phyloP scores from a whole-genome alignment of 345 rosid genomes.

The Melaleuca quinquenervia region DNA sequence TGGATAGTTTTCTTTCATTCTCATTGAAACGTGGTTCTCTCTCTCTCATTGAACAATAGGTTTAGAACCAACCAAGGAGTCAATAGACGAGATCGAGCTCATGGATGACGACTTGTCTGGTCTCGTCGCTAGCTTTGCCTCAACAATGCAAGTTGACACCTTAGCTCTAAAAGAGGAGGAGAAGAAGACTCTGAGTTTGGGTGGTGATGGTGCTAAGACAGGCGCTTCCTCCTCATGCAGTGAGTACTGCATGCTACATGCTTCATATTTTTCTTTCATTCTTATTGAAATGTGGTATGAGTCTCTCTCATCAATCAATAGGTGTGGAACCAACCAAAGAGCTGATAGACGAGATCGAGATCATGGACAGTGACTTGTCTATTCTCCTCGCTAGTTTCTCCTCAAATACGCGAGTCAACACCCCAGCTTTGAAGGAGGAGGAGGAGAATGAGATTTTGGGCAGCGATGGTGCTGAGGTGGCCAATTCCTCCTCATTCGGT shows the following conservation, averaged over 20 bases:
- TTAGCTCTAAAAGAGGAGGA: conserved; percentile 1
- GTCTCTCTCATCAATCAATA: background rate
- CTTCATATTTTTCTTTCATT: background rate
- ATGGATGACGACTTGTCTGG: too few relatives aligned
- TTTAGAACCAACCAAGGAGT: too few relatives aligned
- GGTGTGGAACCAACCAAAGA: background rate
- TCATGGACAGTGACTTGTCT: too few relatives aligned
- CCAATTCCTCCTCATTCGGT: background rate
- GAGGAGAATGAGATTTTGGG: background rate
- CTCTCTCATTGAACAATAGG: too few relatives aligned
- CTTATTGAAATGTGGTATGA: background rate
- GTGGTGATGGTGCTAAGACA: background rate
- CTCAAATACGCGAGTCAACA: background rate
- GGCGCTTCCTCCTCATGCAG: background rate
- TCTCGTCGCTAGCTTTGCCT: too few relatives aligned
- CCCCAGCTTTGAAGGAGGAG: background rate
- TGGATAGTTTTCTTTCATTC: too few relatives aligned
- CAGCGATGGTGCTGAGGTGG: background rate
- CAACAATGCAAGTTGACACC: conserved; percentile 13
- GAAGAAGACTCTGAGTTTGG: background rate
- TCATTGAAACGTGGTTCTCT: too few relatives aligned
- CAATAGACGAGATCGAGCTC: too few relatives aligned
- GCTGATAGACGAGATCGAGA: too few relatives aligned
- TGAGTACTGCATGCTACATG: background rate
- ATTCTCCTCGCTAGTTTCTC: too few relatives aligned